Base-by-base conservation (phyloP, 2,329 filamentous ascomycete species). In the Pestalotiopsis sp. region DNA sequence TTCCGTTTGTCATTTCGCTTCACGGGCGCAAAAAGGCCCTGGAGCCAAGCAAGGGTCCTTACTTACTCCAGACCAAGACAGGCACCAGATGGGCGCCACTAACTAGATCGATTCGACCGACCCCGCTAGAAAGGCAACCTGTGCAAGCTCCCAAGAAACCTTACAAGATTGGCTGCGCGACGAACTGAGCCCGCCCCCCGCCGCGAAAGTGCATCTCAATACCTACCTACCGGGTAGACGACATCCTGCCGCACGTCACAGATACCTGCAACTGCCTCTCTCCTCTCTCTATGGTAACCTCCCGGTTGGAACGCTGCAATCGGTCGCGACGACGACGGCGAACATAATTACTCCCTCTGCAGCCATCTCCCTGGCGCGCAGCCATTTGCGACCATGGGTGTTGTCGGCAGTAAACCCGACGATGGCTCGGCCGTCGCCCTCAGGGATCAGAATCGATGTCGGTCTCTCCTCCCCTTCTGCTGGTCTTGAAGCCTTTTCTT, bases 371-470 rank as follows among this genome's bases (percentile, higher is more conserved):
- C 73, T 72, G 77, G 75, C 75, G 71, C 63, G 72, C 74, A 73
- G 70, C 63, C 66, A 71, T 71, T 71, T 70, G 75, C 80, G 83
- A 88, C 82, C 80, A 99, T 99, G 96, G 96, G 96, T 79, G 94
- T 92, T 85, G 91, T 98, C 82, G 91, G 90, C 81, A 98, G 95
- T 86, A 92, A 91, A 82, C 90, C 91, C 77, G 95, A 97, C 76
- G 95, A 98, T 77, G 93, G 90, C 79, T 87, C 90, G 75, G 83
- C 89, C 76, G 85, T 98, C 79, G 97, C 92, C 80, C 86, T 98
- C 79, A 92, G 93, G 84, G 96, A 99, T 80, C 96, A 97, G 86
- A 93, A 89, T 80, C 91, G 94, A 87, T 90, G 96, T 98, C 87
- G 79, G 92, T 84, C 76, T 75, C 69, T 70, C 70, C 67, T 70